phyloP scores from a whole-genome alignment of 2,329 filamentous ascomycete species.

The Venturia oleaginea region DNA sequence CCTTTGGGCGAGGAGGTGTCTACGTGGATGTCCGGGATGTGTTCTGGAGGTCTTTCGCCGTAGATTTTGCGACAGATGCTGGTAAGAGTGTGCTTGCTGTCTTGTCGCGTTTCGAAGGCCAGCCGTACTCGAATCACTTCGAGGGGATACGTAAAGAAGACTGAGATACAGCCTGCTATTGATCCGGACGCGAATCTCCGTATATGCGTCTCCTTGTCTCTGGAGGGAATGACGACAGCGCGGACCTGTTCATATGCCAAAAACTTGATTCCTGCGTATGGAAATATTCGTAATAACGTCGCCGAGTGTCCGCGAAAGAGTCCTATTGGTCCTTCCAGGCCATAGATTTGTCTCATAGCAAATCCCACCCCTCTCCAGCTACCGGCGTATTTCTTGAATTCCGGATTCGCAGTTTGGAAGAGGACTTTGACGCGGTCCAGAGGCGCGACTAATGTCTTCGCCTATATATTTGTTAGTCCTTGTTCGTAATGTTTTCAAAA shows the following conservation, averaged over 20 bases:
- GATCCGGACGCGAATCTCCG: constrained; percentile 67
- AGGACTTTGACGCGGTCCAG: constrained; percentile 98
- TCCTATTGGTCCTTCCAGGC: constrained; percentile 61
- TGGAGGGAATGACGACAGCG: constrained; percentile 60
- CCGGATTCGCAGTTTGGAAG: constrained; percentile 89
- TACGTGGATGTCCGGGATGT: constrained; percentile 19
- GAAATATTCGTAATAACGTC: constrained; percentile 88
- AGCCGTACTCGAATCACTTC: constrained; percentile 88
- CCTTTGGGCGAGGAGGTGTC: constrained; percentile 18
- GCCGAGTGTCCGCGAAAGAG: constrained; percentile 92
- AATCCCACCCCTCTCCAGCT: constrained; percentile 77
- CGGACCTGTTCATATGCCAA: constrained; percentile 96
- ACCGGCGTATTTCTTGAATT: constrained; percentile 86
- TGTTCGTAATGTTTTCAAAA: background rate
- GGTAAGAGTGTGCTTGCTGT: constrained; percentile 57
- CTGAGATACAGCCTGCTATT: constrained; percentile 74
- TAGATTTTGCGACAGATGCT: constrained; percentile 83
- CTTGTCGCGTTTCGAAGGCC: constrained; percentile 82
- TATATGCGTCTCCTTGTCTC: constrained; percentile 67
- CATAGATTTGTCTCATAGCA: constrained; percentile 78
- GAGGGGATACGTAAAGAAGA: constrained; percentile 92
- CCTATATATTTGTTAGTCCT: constrained; percentile 42
- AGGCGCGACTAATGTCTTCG: constrained; percentile 89
- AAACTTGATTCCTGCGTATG: constrained; percentile 96
- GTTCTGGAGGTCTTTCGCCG: constrained; percentile 48